Conservation (phyloP, 2,329 filamentous ascomycete genomes). For the Aspergillus eucalypticola region DNA sequence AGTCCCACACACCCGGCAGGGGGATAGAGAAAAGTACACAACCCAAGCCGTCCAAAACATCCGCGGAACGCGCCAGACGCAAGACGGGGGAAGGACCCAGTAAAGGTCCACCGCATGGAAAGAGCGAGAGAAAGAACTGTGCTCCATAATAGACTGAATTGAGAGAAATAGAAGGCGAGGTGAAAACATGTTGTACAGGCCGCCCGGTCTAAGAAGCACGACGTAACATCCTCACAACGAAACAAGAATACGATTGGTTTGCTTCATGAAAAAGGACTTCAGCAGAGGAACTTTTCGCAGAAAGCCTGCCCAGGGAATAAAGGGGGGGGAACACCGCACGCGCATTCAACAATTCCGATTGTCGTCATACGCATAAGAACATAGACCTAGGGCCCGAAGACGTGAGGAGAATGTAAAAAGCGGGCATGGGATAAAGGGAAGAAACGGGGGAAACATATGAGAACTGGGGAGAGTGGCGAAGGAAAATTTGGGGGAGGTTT, state of each 20-base stretch:
- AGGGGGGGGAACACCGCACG: conserved; percentile 27
- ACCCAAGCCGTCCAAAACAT: not conserved
- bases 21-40: conserved; percentile 11
- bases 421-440: conserved; percentile 7
- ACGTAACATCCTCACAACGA: conserved; percentile 35
- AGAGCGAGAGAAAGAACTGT: conserved; percentile 18
- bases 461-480: conserved; percentile 15
- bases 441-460: conserved; percentile 8
- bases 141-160: conserved; percentile 22
- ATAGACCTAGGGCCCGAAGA: conserved; percentile 28
- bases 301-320: conserved; percentile 47
- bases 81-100: conserved; percentile 4
- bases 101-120: conserved; percentile 12
- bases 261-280: conserved; percentile 34
- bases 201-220: conserved; percentile 34
- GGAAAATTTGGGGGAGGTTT: not conserved
- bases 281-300: conserved; percentile 46
- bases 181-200: conserved; percentile 38
- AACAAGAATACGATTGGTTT: conserved; percentile 42
- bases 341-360: conserved; percentile 38
- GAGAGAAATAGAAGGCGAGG: conserved; percentile 23
- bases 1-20: conserved; percentile 4
- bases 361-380: conserved; percentile 40
- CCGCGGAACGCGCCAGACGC: conserved; percentile 5
- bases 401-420: conserved; percentile 20